Evolutionary conservation across 2,329 filamentous ascomycete genomes (phyloP).

Genomic region (Colletotrichum sp.): DNA sequence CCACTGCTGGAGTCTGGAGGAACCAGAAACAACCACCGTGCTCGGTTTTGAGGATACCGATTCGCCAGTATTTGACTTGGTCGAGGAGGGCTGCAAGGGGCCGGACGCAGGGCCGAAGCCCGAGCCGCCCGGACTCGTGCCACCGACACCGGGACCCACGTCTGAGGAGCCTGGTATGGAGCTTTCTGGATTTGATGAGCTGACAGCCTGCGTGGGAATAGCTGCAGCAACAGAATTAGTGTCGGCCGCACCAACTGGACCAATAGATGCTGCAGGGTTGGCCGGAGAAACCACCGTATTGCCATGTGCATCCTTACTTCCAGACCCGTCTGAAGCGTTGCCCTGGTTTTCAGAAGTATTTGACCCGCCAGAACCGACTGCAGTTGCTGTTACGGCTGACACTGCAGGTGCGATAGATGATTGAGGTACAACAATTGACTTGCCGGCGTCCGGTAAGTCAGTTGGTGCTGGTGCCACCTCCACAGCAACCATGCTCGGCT

Average conservation of each 20-base stretch:
- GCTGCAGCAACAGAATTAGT: neutral
- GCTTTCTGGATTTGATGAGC: neutral
- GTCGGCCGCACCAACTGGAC: neutral
- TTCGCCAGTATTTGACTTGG: neutral
- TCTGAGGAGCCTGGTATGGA: neutral
- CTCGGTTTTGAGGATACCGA: neutral
- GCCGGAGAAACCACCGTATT: neutral
- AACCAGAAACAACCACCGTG: neutral
- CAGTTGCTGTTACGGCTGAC: neutral
- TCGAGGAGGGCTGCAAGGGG: neutral
- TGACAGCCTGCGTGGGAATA: neutral
- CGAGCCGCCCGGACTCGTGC: neutral
- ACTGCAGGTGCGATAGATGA: neutral
- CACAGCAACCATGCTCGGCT: neutral
- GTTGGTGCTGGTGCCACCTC: neutral
- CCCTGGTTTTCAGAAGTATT: fast-evolving
- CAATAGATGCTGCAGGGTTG: neutral
- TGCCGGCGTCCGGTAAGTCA: neutral
- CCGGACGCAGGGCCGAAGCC: neutral
- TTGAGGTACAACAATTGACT: neutral
- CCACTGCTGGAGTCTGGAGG: fast-evolving
- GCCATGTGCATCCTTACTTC: neutral
- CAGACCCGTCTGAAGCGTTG: neutral
- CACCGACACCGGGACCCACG: neutral
- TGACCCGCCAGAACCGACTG: fast-evolving